Base-by-base conservation (phyloP, 1,139 yeast species). In the Zygoascus sp. region DNA sequence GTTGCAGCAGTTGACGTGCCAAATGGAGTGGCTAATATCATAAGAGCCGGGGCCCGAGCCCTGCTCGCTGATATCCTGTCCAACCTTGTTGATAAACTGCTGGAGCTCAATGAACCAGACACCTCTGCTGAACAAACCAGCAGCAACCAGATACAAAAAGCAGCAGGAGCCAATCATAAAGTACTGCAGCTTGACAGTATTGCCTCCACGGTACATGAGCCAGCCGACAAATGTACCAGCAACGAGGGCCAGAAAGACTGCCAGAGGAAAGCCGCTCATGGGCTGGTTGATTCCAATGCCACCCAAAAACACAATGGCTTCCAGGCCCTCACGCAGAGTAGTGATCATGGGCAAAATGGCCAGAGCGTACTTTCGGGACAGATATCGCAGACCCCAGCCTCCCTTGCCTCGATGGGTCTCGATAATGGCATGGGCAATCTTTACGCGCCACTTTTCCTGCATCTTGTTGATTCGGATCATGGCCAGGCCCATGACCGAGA, bases 1-100 rank as follows among this genome's bases (percentile, higher is more conserved):
- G 69, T 87, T 88, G 71, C 96, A 89, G 70, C 96, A 89, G 73
- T 89, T 88, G 53, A 89, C 90, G 66, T 89, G 97, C 88, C 95
- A 89, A 15, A 89, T 96, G 7, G 87, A 69, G 60, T 77, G 75
- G 49, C 73, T 60, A 57, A 88, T 79, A 65, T 89, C 83, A 66
- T 89, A 89, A 37, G 96, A 81, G 61, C 97, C 97, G 42, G 95
- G 90, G 57, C 97, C 97, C 45, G 86, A 78, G 57, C 97, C 96
- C 57, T 74, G 71, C 69, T 89, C 97, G 36, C 92, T 74, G 34
- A 95, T 94, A 69, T 88, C 96, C 69, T 88, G 89, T 64, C 96
- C 96, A 30, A 90, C 81, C 43, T 69, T 64, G 52, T 72, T 60
- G 67, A 77, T 77, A 69, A 75, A 89, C 40, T 63, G 67, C 63